Evolutionary conservation across 352 stramenopile species (phyloP).

Genomic region (Globisporangium ultimum): DNA sequence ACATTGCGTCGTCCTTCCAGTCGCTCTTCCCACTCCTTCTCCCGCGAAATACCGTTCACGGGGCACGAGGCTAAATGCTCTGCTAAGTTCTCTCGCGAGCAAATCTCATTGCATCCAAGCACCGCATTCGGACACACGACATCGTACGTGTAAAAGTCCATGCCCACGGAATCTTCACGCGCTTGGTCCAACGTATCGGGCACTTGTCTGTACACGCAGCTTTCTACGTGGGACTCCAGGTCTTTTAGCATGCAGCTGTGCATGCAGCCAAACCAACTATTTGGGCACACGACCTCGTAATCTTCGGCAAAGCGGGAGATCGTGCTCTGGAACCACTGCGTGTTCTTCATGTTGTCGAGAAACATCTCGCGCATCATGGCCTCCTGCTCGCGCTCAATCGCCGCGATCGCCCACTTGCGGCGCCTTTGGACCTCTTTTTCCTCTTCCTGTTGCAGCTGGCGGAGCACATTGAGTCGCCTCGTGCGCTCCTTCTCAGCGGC

Average conservation of each 20-base stretch:
- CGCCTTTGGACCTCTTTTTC: slow-evolving; percentile 64
- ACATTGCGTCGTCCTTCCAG: slow-evolving; percentile 62
- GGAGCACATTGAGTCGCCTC: slow-evolving; percentile 57
- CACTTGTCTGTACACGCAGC: slow-evolving; percentile 73
- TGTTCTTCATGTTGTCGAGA: slow-evolving; percentile 88
- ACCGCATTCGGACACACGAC: slow-evolving; percentile 83
- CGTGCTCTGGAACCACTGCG: slow-evolving; percentile 84
- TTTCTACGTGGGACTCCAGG: slow-evolving; percentile 60
- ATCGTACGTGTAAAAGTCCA: slow-evolving; percentile 81
- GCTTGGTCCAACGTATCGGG: slow-evolving; percentile 70
- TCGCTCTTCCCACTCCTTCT: slow-evolving; percentile 78
- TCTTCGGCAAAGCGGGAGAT: slow-evolving; percentile 76
- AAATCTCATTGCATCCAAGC: slow-evolving; percentile 78
- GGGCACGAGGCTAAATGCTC: slow-evolving; percentile 62
- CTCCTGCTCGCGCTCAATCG: slow-evolving; percentile 81
- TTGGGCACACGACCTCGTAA: slow-evolving; percentile 84
- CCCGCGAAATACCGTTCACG: slow-evolving; percentile 63
- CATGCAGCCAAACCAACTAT: slow-evolving; percentile 85
- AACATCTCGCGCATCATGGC: slow-evolving; percentile 82
- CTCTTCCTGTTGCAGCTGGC: slow-evolving; percentile 72
- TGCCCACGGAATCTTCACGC: slow-evolving; percentile 37
- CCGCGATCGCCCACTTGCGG: slow-evolving; percentile 68
- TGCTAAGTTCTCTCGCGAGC: slow-evolving; percentile 61
- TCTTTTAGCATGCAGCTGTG: slow-evolving; percentile 84
- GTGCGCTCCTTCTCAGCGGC: slow-evolving; percentile 74